Percentiles rank a stretch among this genome's conserved stretches.
Conservation (phyloP, 2,329 filamentous ascomycete species). For the Aureobasidium zeae region DNA sequence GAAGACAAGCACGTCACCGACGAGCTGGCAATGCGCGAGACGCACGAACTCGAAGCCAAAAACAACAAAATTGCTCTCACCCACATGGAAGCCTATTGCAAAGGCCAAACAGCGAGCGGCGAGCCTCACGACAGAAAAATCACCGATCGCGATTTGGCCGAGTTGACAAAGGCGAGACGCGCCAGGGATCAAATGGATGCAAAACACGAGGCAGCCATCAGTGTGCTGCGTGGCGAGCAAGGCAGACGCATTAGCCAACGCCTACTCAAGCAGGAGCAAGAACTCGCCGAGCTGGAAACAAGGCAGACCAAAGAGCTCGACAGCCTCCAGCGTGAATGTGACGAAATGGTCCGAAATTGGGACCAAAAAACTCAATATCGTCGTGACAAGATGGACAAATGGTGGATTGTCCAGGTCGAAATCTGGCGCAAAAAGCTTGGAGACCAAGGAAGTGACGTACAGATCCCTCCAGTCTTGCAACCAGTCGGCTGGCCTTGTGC, state of each 20-base stretch:
- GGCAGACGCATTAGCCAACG: conserved; percentile 31
- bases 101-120: conserved; percentile 28
- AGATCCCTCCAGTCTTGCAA: not conserved
- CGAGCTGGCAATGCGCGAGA: conserved; percentile 34
- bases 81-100: conserved; percentile 42
- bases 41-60: conserved; percentile 34
- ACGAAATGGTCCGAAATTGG: conserved; percentile 7
- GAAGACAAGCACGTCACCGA: conserved; percentile 37
- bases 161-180: conserved; percentile 34
- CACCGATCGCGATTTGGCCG: conserved; percentile 37
- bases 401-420: conserved; percentile 18
- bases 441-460: conserved; percentile 5
- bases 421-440: conserved; percentile 17
- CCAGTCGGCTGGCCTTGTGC: conserved; percentile 1
- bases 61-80: conserved; percentile 38
- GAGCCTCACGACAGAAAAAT: conserved; percentile 29
- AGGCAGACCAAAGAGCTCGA: conserved; percentile 27
- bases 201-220: conserved; percentile 38
- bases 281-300: conserved; percentile 29
- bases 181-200: conserved; percentile 32
- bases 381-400: conserved; percentile 13
- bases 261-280: conserved; percentile 32
- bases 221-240: conserved; percentile 39
- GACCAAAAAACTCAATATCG: conserved; percentile 4
- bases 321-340: conserved; percentile 12